These are phyloP conservation scores for Fusarium tuaranense DNA, from an alignment of 2,329 filamentous ascomycete species.

Conservation along the genomic window DNA sequence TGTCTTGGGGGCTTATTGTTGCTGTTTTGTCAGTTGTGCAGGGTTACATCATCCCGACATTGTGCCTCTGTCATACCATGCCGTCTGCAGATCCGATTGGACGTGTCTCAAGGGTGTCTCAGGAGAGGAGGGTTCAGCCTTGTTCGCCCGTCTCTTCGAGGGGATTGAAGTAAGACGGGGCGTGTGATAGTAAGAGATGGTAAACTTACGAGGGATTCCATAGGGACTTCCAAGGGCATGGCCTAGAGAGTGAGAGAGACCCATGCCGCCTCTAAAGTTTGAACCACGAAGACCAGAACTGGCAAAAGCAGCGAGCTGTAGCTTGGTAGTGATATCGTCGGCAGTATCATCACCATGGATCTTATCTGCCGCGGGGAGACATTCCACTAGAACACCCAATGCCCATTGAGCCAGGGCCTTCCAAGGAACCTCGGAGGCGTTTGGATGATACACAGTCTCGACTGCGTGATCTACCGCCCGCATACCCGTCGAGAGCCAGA, in stretches of 20 bases:
- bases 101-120: conserved; percentile 6
- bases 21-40: conserved; percentile 1
- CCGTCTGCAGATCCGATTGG: conserved; percentile 25
- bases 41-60: conserved; percentile 23
- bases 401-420: conserved; percentile 36
- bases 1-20: conserved; percentile 17
- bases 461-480: conserved; percentile 39
- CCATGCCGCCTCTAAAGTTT: conserved; percentile 29
- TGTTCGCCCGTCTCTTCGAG: not conserved
- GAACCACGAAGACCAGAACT: conserved; percentile 38
- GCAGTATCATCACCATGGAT: conserved; percentile 23
- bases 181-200: not conserved
- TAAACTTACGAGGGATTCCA: conserved; percentile 34
- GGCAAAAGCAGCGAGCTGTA: conserved; percentile 39
- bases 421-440: conserved; percentile 37
- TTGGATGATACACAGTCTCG: conserved; percentile 38
- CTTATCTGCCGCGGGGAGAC: conserved; percentile 9
- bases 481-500: conserved; percentile 37
- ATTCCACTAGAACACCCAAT: conserved; percentile 9
- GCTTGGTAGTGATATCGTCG: conserved; percentile 27
- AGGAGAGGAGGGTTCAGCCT: conserved; percentile 28
- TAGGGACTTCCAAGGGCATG: conserved; percentile 33
- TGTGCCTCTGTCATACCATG: conserved; percentile 25
- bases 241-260: conserved; percentile 25
- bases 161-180: not conserved